phyloP scores from a whole-genome alignment of 106 monocot species.

The Posidonia australis region DNA sequence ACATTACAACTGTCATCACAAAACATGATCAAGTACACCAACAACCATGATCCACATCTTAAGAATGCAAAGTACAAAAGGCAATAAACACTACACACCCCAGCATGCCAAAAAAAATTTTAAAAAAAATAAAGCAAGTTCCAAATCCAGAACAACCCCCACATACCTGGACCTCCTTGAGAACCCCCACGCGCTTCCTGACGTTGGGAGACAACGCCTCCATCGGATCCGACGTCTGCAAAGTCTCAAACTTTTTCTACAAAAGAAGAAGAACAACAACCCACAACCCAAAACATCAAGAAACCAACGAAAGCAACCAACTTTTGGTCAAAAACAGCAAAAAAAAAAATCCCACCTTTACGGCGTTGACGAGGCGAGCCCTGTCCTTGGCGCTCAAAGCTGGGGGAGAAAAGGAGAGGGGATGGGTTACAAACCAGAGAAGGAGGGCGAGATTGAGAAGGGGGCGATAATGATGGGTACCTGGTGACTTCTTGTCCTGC shows the following conservation, averaged over 20 bases:
- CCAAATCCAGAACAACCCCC: too few relatives aligned
- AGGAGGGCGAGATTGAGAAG: too few relatives aligned
- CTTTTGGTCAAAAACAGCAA: neutral
- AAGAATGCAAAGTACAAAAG: too few relatives aligned
- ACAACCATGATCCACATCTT: too few relatives aligned
- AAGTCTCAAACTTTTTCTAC: slow-evolving; percentile 32
- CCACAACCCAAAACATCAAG: neutral
- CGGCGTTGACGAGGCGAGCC: slow-evolving; percentile 9
- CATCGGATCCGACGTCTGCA: slow-evolving; percentile 26
- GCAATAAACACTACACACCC: too few relatives aligned
- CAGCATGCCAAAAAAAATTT: too few relatives aligned
- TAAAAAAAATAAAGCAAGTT: too few relatives aligned
- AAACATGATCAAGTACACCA: too few relatives aligned
- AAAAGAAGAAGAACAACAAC: slow-evolving; percentile 2
- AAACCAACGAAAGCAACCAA: neutral
- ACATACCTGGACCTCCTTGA: slow-evolving; percentile 54
- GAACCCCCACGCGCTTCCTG: slow-evolving; percentile 36
- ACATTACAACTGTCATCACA: too few relatives aligned
- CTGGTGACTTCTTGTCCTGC: neutral
- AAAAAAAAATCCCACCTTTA: slow-evolving; percentile 9
- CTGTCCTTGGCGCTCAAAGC: slow-evolving; percentile 15
- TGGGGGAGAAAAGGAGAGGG: neutral
- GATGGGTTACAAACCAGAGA: neutral
- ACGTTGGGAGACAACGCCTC: slow-evolving; percentile 32
- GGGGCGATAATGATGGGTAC: too few relatives aligned